A percentile compares a stretch with the other conserved stretches of the same genome.
These are phyloP conservation scores for Hanseniaspora pseudoguilliermondii DNA, from an alignment of 805 yeast genomes.

Conservation along the genomic window DNA sequence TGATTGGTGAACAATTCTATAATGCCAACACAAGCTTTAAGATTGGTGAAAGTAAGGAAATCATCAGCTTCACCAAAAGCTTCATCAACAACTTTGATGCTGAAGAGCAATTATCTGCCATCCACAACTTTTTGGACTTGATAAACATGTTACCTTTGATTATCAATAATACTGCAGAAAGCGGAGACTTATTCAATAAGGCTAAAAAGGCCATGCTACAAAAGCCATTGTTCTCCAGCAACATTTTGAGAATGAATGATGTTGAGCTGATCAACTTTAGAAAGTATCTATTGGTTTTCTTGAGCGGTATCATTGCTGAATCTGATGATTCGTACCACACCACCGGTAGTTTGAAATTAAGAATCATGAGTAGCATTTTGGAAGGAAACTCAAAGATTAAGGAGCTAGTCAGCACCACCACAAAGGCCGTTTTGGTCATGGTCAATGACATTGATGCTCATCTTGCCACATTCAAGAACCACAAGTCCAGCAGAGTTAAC, in stretches of 20 bases:
- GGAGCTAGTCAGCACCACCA: slow-evolving; percentile 20
- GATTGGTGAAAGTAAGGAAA: slow-evolving; percentile 49
- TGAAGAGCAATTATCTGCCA: slow-evolving; percentile 49
- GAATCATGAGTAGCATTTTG: slow-evolving; percentile 39
- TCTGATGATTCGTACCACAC: slow-evolving; percentile 23
- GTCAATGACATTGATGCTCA: slow-evolving; percentile 16
- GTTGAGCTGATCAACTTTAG: slow-evolving; percentile 39
- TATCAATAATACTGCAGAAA: slow-evolving; percentile 27
- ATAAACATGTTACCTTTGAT: slow-evolving; percentile 15
- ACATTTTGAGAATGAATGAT: slow-evolving; percentile 38
- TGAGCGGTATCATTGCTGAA: slow-evolving; percentile 39
- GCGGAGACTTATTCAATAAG: slow-evolving; percentile 21
- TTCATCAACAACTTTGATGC: slow-evolving; percentile 59
- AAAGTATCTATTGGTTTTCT: slow-evolving; percentile 41
- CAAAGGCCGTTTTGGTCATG: slow-evolving; percentile 20
- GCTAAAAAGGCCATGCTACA: slow-evolving; percentile 32
- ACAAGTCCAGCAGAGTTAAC: slow-evolving; percentile 5
- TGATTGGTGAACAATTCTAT: slow-evolving; percentile 70
- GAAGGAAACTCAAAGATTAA: slow-evolving; percentile 27
- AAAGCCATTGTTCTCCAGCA: slow-evolving; percentile 52
- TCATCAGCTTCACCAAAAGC: slow-evolving; percentile 59
- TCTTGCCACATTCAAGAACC: not conserved
- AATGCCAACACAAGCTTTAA: slow-evolving; percentile 42
- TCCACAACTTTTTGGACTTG: slow-evolving; percentile 37
- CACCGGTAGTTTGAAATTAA: slow-evolving; percentile 35